Conservation (phyloP, 179 eudicot genomes). For the Silene noctiflora region DNA sequence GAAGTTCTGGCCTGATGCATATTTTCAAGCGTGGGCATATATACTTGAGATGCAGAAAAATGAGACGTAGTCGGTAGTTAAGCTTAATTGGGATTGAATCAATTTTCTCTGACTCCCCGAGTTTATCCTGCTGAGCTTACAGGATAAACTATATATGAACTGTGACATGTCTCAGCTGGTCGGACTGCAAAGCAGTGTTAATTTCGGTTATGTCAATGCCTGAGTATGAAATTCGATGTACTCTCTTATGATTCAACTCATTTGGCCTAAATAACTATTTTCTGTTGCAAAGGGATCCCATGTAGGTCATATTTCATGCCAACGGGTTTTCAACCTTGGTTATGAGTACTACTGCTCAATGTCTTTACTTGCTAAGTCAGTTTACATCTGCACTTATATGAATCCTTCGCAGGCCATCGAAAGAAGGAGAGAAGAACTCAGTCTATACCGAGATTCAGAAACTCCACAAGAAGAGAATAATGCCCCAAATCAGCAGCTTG, state of each 20-base stretch:
- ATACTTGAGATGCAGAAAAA: background rate
- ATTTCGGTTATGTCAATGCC: background rate
- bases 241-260: background rate
- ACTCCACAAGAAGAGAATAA: slow-evolving; percentile 14
- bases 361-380: background rate
- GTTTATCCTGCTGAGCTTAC: no score
- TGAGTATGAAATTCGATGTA: background rate
- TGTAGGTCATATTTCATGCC: background rate
- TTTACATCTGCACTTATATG: background rate
- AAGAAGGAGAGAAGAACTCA: slow-evolving; percentile 59
- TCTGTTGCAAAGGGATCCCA: background rate
- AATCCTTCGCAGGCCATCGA: slow-evolving; percentile 45
- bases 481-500: slow-evolving; percentile 40
- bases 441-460: slow-evolving; percentile 31
- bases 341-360: background rate
- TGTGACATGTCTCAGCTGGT: background rate
- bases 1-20: background rate
- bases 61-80: background rate
- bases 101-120: no score
- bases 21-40: background rate
- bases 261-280: background rate
- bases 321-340: background rate
- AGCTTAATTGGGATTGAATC: no score
- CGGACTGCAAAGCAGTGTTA: no score
- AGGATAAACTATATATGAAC: background rate